These are phyloP conservation scores for Colletotrichum echinochloae DNA, from an alignment of 2,329 filamentous ascomycete species.

Conservation along the genomic window DNA sequence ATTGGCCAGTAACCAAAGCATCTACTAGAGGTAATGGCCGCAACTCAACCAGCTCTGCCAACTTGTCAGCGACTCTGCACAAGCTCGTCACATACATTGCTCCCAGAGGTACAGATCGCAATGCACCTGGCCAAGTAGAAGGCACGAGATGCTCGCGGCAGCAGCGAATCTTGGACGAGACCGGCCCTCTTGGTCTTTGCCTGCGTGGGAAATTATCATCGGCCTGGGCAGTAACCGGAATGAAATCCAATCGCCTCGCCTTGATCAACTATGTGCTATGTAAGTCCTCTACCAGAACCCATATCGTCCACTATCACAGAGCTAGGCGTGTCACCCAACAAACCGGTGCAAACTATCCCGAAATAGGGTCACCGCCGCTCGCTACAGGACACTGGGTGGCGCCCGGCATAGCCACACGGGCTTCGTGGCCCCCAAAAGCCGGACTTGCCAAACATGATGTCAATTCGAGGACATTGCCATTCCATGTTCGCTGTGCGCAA, in stretches of 20 bases:
- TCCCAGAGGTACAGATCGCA: slow-evolving; percentile 1
- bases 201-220: slow-evolving; percentile 10
- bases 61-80: slow-evolving; percentile 1
- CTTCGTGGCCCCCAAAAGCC: slow-evolving; percentile 31
- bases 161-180: slow-evolving; percentile 12
- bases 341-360: slow-evolving; percentile 20
- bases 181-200: not conserved
- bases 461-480: slow-evolving; percentile 27
- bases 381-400: slow-evolving; percentile 26
- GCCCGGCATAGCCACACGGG: slow-evolving; percentile 37
- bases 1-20: slow-evolving; percentile 27
- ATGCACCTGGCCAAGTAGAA: not conserved
- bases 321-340: not conserved
- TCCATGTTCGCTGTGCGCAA: slow-evolving; percentile 6
- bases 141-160: not conserved
- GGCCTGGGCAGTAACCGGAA: not conserved
- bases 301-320: not conserved
- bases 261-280: not conserved
- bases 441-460: slow-evolving; percentile 35
- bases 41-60: slow-evolving; percentile 6
- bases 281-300: not conserved
- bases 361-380: slow-evolving; percentile 20
- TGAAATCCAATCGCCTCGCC: slow-evolving; percentile 2
- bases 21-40: not conserved
- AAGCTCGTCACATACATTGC: slow-evolving; percentile 26